Evolutionary conservation across 495 filamentous ascomycete species (phyloP).

Genomic region (Xylaria sp.): DNA sequence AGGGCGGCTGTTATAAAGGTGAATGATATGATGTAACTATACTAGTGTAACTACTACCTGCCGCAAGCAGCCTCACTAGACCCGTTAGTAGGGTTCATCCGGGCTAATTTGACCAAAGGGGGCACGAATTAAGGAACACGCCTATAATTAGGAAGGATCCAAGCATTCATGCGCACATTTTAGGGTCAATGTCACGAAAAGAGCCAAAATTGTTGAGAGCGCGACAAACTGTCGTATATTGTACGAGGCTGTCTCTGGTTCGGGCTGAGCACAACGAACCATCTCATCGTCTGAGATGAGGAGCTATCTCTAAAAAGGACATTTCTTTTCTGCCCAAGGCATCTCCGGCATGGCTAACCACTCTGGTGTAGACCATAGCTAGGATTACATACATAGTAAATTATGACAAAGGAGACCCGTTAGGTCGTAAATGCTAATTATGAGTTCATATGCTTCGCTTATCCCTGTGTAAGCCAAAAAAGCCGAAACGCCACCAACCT

Average conservation of each 20-base stretch:
- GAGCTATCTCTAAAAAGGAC: no score
- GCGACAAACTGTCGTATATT: constrained; percentile 7
- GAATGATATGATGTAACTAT: background rate
- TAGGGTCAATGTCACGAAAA: background rate
- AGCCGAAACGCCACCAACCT: background rate
- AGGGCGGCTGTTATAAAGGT: background rate
- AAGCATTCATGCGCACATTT: background rate
- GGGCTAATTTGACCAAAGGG: background rate
- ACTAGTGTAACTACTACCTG: background rate
- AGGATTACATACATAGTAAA: constrained; percentile 4
- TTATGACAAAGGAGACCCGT: constrained; percentile 11
- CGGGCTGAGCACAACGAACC: background rate
- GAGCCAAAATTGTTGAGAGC: background rate
- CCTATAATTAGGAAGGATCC: background rate
- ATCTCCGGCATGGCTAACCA: background rate
- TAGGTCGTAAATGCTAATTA: constrained; percentile 11
- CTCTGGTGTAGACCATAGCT: background rate
- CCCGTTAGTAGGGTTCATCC: background rate
- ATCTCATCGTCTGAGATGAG: constrained; percentile 4
- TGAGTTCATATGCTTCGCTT: constrained; percentile 1
- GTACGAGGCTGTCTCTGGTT: constrained; percentile 14
- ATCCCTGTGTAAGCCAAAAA: background rate
- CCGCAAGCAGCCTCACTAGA: background rate
- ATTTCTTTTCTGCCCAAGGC: background rate
- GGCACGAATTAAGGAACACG: background rate